Conservation (phyloP, 306 rosid genomes). For the Arachis hypogaea region DNA sequence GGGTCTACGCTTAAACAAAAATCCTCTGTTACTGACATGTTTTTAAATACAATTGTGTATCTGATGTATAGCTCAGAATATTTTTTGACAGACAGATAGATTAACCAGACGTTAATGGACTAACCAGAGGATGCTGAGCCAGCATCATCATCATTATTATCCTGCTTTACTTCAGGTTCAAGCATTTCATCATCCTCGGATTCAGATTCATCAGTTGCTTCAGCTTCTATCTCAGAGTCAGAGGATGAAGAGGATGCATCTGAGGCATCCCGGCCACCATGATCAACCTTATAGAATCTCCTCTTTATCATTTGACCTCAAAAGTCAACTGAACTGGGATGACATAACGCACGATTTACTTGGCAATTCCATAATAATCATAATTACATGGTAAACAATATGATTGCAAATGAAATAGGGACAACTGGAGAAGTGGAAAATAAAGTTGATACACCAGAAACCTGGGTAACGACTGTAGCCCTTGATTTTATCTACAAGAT, state of each 20-base stretch:
- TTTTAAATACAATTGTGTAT: background rate
- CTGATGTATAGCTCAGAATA: background rate
- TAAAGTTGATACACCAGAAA: background rate
- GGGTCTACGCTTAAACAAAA: no score
- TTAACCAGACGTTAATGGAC: slow-evolving; percentile 19
- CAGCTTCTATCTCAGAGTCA: slow-evolving; percentile 55
- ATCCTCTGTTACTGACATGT: no score
- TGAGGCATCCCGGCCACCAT: slow-evolving; percentile 62
- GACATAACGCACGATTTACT: slow-evolving; percentile 21
- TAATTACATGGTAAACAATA: background rate
- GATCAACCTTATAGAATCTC: slow-evolving; percentile 73
- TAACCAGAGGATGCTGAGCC: slow-evolving; percentile 75
- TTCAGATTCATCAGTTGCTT: slow-evolving; percentile 45
- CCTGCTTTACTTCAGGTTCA: slow-evolving; percentile 39
- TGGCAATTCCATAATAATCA: background rate
- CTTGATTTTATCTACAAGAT: no score
- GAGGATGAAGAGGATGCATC: slow-evolving; percentile 69
- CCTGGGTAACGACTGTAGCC: no score
- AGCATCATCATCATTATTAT: slow-evolving; percentile 49
- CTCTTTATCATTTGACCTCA: slow-evolving; percentile 72
- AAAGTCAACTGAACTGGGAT: slow-evolving; percentile 30
- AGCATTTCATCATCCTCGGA: slow-evolving; percentile 46
- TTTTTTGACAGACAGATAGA: background rate
- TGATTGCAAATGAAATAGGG: background rate
- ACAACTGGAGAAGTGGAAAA: no score